Percentiles rank a stretch among this genome's conserved stretches.
Conservation (phyloP, 73 alveolate species). For the Paramecium sexaurelia region DNA sequence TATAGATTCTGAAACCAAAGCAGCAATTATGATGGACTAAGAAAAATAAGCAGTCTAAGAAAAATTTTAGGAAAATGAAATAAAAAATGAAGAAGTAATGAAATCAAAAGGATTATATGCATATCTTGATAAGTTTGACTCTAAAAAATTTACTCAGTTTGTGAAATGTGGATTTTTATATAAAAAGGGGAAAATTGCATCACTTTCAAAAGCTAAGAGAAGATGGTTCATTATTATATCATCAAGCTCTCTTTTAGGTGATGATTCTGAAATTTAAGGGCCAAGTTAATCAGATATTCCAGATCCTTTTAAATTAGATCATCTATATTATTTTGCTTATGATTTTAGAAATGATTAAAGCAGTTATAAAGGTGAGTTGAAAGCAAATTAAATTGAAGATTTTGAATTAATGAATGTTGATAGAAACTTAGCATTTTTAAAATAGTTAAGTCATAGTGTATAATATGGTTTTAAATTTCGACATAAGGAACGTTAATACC, state of each 20-base stretch:
- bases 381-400: not conserved
- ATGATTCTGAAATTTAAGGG: not conserved
- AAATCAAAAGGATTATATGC: conserved; percentile 30
- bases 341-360: conserved; percentile 36
- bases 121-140: not conserved
- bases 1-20: not conserved
- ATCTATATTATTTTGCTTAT: conserved; percentile 34
- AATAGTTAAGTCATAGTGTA: not conserved
- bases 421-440: not conserved
- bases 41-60: not conserved
- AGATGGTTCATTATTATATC: conserved; percentile 40
- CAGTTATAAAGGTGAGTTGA: not conserved
- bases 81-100: conserved; percentile 42
- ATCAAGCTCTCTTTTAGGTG: not conserved
- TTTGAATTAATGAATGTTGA: conserved; percentile 17
- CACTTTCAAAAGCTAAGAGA: conserved; percentile 4
- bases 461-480: conserved; percentile 24
- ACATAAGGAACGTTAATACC: conserved; percentile 15
- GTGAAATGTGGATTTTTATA: conserved; percentile 34
- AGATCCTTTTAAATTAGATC: conserved; percentile 14
- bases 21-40: not conserved
- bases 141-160: not conserved
- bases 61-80: not conserved
- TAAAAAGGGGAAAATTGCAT: conserved; percentile 40
- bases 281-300: conserved; percentile 46